Evolutionary conservation across 2,329 filamentous ascomycete genomes (phyloP).

Genomic region (Ceratocystis harringtonii): DNA sequence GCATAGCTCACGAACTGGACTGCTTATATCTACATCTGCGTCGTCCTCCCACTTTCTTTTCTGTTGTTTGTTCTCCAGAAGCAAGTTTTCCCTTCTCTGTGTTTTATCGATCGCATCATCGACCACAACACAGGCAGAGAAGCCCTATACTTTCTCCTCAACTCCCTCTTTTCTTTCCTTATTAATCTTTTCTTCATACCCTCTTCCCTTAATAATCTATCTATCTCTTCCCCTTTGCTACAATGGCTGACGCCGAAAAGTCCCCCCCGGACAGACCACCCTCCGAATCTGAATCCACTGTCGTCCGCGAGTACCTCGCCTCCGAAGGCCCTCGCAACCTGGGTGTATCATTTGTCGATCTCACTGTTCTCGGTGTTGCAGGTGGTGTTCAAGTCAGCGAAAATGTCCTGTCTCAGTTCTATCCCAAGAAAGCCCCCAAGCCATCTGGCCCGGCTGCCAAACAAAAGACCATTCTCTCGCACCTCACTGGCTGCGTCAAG

Average conservation of each 20-base stretch:
- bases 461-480: conserved; percentile 43
- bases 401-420: conserved; percentile 45
- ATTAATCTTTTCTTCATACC: not conserved
- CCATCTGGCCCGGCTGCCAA: conserved; percentile 22
- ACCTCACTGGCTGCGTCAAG: conserved; percentile 52
- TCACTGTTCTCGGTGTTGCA: conserved; percentile 3
- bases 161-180: too few relatives aligned
- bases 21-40: too few relatives aligned
- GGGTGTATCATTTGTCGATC: conserved; percentile 9
- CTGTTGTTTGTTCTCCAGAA: too few relatives aligned
- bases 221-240: not conserved
- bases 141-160: too few relatives aligned
- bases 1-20: too few relatives aligned
- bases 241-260: conserved; percentile 2
- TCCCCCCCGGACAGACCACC: not conserved
- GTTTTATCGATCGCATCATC: too few relatives aligned
- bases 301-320: conserved; percentile 1
- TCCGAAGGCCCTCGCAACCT: not conserved
- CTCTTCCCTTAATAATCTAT: not conserved
- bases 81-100: too few relatives aligned
- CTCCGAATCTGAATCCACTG: not conserved
- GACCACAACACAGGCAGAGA: too few relatives aligned
- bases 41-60: too few relatives aligned
- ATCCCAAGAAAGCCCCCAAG: conserved; percentile 41
- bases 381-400: conserved; percentile 35